phyloP scores from a whole-genome alignment of 768 basidiomycete genomes.

The Leccinellum rugosiceps region DNA sequence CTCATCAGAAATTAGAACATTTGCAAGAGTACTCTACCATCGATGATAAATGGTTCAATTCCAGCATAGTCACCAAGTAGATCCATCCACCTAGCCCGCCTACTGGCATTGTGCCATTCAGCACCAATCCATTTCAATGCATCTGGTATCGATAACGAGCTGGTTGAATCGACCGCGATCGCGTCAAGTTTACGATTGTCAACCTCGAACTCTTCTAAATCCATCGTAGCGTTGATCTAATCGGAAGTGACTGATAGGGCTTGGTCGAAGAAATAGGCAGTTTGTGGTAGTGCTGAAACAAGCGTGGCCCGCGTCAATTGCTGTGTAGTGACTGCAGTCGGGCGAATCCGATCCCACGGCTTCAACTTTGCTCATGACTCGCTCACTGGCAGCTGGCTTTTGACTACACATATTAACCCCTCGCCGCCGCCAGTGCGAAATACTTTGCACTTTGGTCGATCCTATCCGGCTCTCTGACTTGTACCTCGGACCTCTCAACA shows the following conservation, averaged over 20 bases:
- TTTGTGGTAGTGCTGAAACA: not conserved
- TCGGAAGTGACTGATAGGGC: not conserved
- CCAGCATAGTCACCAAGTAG: conserved; percentile 71
- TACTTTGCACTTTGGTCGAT: too few species aligned
- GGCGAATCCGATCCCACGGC: not conserved
- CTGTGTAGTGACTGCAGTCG: too few species aligned
- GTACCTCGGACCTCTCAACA: too few species aligned
- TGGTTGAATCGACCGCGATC: not conserved
- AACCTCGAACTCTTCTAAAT: conserved; percentile 39
- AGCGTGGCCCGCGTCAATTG: not conserved
- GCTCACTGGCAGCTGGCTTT: too few species aligned
- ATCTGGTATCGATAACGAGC: conserved; percentile 12
- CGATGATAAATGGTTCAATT: conserved; percentile 60
- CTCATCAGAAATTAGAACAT: not conserved
- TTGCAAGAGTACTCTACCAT: conserved; percentile 40
- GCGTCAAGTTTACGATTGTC: conserved; percentile 1
- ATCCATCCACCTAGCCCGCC: conserved; percentile 59
- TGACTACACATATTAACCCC: too few species aligned
- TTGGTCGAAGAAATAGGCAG: not conserved
- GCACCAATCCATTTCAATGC: conserved; percentile 34
- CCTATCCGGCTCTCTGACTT: too few species aligned
- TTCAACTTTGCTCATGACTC: too few species aligned
- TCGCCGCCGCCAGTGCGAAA: too few species aligned
- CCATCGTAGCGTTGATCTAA: conserved; percentile 25
- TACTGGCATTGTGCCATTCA: conserved; percentile 39